phyloP scores from a whole-genome alignment of 805 yeast genomes.

The Brettanomyces sp. region DNA sequence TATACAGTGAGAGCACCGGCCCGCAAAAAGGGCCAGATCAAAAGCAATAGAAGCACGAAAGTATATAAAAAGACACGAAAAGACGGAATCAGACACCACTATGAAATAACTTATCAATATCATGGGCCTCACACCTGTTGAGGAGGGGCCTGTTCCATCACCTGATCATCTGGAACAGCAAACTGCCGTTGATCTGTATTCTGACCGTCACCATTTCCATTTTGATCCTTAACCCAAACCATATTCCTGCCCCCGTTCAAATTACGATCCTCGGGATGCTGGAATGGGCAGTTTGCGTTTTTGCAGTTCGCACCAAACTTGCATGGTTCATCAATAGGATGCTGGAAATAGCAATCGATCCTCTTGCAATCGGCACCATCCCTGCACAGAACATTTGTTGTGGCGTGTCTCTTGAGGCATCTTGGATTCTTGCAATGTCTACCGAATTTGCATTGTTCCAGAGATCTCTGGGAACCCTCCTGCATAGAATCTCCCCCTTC shows the following conservation, averaged over 20 bases:
- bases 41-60: neutral
- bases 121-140: slow-evolving; percentile 26
- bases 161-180: slow-evolving; percentile 70
- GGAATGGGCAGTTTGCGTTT: slow-evolving; percentile 60
- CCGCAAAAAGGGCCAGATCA: neutral
- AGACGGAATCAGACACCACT: neutral
- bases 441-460: slow-evolving; percentile 82
- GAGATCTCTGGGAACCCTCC: slow-evolving; percentile 33
- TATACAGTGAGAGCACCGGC: neutral
- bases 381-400: slow-evolving; percentile 64
- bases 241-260: slow-evolving; percentile 17
- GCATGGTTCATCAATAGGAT: slow-evolving; percentile 73
- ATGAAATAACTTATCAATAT: neutral
- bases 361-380: slow-evolving; percentile 73
- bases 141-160: slow-evolving; percentile 56
- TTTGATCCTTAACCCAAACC: slow-evolving; percentile 24
- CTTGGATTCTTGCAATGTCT: slow-evolving; percentile 62
- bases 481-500: slow-evolving; percentile 12
- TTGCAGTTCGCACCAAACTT: slow-evolving; percentile 71
- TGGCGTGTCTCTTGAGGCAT: slow-evolving; percentile 83
- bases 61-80: slow-evolving; percentile 1
- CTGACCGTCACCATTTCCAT: slow-evolving; percentile 5
- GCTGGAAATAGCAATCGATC: slow-evolving; percentile 73
- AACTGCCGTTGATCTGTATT: slow-evolving; percentile 55
- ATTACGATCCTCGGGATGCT: slow-evolving; percentile 75